Evolutionary conservation across 2,329 filamentous ascomycete genomes (phyloP).

Genomic region (Phialophora tarda): DNA sequence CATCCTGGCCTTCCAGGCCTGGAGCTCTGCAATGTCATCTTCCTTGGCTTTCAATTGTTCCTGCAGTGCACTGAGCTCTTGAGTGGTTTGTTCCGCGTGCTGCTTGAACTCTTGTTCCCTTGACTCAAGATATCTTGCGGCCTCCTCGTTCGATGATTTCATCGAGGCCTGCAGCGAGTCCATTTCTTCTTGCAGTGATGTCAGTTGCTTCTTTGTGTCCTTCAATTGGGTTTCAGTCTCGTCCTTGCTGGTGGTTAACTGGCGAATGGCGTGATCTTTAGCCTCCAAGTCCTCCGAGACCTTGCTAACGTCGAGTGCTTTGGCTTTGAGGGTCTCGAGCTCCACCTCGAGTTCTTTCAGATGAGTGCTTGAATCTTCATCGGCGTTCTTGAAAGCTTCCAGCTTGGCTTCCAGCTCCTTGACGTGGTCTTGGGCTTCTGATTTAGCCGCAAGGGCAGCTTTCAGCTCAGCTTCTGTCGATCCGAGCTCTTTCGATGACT

Average conservation of each 20-base stretch:
- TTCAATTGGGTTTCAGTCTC: conserved; percentile 22
- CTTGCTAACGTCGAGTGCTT: conserved; percentile 12
- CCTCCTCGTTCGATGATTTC: conserved; percentile 16
- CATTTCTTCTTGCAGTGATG: conserved; percentile 17
- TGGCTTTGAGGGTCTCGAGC: conserved; percentile 24
- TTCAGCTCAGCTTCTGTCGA: conserved; percentile 21
- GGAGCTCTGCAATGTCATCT: conserved; percentile 21
- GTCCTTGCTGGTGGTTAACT: conserved; percentile 22
- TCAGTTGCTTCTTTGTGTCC: conserved; percentile 13
- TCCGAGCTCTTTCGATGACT: conserved; percentile 21
- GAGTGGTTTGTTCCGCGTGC: conserved; percentile 5
- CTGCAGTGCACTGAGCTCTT: conserved; percentile 16
- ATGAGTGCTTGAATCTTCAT: conserved; percentile 9
- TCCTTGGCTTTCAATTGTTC: conserved; percentile 23
- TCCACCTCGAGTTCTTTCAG: conserved; percentile 26
- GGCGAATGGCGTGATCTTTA: conserved; percentile 24
- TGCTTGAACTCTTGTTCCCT: conserved; percentile 21
- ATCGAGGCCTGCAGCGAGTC: conserved; percentile 20
- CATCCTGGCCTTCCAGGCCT: conserved; percentile 29
- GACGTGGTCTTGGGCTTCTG: conserved; percentile 18
- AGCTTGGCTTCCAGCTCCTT: conserved; percentile 26
- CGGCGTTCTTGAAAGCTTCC: conserved; percentile 18
- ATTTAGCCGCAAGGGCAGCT: conserved; percentile 17
- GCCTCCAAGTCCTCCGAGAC: conserved; percentile 21
- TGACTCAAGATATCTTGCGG: conserved; percentile 13